Conservation (phyloP, 2,329 filamentous ascomycete genomes). For the Lachnum nothofagi region DNA sequence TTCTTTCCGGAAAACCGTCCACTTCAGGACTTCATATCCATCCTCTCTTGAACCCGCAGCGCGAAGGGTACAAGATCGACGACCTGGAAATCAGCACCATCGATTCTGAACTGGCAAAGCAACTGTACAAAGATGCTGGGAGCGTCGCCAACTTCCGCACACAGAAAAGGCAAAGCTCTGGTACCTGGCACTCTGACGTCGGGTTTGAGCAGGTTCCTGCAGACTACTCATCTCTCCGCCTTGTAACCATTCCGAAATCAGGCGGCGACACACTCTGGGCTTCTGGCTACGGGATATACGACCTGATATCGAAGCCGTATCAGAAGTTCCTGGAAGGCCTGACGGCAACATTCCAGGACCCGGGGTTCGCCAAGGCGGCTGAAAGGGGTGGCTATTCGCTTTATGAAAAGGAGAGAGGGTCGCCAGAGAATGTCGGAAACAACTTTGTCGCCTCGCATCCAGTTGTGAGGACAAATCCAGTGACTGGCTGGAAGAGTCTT, state of each 20-base stretch:
- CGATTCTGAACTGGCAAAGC: conserved; percentile 52
- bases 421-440: conserved; percentile 52
- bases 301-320: conserved; percentile 45
- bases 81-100: conserved; percentile 52
- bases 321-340: conserved; percentile 43
- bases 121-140: conserved; percentile 36
- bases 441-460: conserved; percentile 41
- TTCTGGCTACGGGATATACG: conserved; percentile 44
- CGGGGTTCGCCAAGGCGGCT: conserved; percentile 45
- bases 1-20: conserved; percentile 52
- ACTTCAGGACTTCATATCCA: conserved; percentile 50
- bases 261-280: conserved; percentile 47
- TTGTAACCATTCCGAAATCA: conserved; percentile 49
- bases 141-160: neutral
- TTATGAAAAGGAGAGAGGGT: conserved; percentile 44
- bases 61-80: conserved; percentile 7
- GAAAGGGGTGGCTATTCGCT: conserved; percentile 33
- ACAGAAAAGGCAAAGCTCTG: conserved; percentile 19
- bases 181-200: conserved; percentile 44
- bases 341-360: conserved; percentile 45
- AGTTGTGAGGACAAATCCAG: conserved; percentile 53
- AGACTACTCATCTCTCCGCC: conserved; percentile 49
- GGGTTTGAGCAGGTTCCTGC: conserved; percentile 45
- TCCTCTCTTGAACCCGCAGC: conserved; percentile 46
- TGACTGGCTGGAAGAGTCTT: conserved; percentile 53